Percentiles rank a stretch among this genome's conserved stretches.
Evolutionary conservation across 805 yeast species (phyloP).

Genomic region (Candida jianshihensis): DNA sequence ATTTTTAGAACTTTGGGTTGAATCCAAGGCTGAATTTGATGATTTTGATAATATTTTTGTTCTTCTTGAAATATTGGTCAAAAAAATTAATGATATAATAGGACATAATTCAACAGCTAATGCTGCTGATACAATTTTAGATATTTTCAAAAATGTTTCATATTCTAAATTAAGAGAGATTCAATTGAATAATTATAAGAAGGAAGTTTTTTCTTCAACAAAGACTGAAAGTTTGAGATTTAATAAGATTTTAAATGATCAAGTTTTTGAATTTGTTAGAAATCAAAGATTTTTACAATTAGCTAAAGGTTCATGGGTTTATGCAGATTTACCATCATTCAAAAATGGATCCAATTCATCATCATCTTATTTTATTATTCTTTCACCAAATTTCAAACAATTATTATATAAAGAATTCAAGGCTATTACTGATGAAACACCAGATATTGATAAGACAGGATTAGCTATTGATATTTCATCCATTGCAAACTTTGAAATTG

Average conservation of each 20-base stretch:
- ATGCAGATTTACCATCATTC: slow-evolving; percentile 45
- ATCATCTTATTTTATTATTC: slow-evolving; percentile 44
- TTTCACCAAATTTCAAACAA: slow-evolving; percentile 61
- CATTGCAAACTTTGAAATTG: slow-evolving; percentile 43
- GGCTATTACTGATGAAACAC: slow-evolving; percentile 38
- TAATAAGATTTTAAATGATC: slow-evolving; percentile 40
- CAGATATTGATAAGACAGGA: slow-evolving; percentile 55
- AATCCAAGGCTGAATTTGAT: slow-evolving; percentile 44
- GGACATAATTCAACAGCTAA: slow-evolving; percentile 14
- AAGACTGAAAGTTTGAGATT: slow-evolving; percentile 38
- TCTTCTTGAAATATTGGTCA: slow-evolving; percentile 33
- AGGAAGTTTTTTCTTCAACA: slow-evolving; percentile 36
- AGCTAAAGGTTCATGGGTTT: slow-evolving; percentile 79
- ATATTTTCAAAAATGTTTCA: slow-evolving; percentile 33
- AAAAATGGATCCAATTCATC: slow-evolving; percentile 15
- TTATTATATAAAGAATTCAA: slow-evolving; percentile 55
- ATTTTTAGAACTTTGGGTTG: slow-evolving; percentile 58
- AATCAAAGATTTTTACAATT: slow-evolving; percentile 69
- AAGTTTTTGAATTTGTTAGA: slow-evolving; percentile 63
- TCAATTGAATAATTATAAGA: slow-evolving; percentile 43
- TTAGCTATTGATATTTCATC: slow-evolving; percentile 43
- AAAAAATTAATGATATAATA: slow-evolving; percentile 21
- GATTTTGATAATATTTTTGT: slow-evolving; percentile 47
- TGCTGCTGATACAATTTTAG: slow-evolving; percentile 38
- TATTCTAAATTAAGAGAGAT: slow-evolving; percentile 45